A percentile compares a stretch with the other conserved stretches of the same genome.
Conservation (phyloP, 2,329 filamentous ascomycete genomes). For the Volutella citrinella region DNA sequence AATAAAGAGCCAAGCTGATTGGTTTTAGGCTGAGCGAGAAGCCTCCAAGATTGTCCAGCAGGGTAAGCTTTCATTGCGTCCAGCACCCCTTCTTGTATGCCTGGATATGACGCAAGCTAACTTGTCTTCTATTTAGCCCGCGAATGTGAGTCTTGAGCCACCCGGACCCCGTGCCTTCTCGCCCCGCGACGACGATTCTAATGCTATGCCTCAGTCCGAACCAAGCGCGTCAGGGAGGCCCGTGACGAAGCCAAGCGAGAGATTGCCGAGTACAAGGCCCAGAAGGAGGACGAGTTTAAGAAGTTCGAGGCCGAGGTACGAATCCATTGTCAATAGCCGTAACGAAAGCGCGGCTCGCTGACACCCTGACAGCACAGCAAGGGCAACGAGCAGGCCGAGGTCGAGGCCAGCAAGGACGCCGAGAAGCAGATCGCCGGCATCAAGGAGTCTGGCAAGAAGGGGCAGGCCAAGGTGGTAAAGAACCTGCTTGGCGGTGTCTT, state of each 20-base stretch:
- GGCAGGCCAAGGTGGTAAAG: slow-evolving; percentile 74
- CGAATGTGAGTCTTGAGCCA: slow-evolving; percentile 89
- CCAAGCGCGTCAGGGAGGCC: slow-evolving; percentile 95
- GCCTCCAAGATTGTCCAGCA: slow-evolving; percentile 99
- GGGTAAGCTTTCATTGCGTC: slow-evolving; percentile 60
- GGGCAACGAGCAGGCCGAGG: slow-evolving; percentile 78
- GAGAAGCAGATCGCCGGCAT: slow-evolving; percentile 82
- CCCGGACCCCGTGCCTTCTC: no score
- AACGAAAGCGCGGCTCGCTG: no score
- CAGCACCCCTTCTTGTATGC: slow-evolving; percentile 6
- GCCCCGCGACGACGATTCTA: slow-evolving; percentile 1
- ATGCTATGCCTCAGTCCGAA: slow-evolving; percentile 53
- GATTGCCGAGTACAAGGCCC: slow-evolving; percentile 84
- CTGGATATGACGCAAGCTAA: slow-evolving; percentile 30
- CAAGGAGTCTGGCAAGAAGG: slow-evolving; percentile 73
- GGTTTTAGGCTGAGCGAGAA: slow-evolving; percentile 82
- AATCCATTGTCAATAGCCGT: no score
- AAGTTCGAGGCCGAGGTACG: slow-evolving; percentile 75
- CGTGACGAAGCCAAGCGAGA: slow-evolving; percentile 96
- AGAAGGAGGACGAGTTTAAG: slow-evolving; percentile 94
- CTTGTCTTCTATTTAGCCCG: slow-evolving; percentile 54
- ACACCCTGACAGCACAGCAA: slow-evolving; percentile 69
- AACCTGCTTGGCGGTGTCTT: slow-evolving; percentile 83
- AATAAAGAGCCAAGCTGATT: slow-evolving; percentile 7
- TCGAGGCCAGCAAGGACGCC: slow-evolving; percentile 74